Conservation (phyloP, 2,329 filamentous ascomycete species). For the Grosmannia serpens region DNA sequence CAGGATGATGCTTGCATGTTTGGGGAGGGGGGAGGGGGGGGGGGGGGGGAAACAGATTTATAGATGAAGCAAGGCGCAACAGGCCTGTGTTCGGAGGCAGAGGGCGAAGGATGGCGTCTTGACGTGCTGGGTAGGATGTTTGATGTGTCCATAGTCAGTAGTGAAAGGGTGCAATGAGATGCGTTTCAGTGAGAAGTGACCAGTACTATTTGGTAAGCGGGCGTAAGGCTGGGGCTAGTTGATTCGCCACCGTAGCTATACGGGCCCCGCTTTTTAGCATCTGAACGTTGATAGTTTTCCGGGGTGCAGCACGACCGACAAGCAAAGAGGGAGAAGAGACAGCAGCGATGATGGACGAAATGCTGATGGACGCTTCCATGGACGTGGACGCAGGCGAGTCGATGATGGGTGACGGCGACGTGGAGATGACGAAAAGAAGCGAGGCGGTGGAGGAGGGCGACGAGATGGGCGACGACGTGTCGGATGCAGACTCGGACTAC, state of each 20-base stretch:
- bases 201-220: neutral
- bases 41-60: neutral
- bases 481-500: constrained; percentile 29
- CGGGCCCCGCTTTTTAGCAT: neutral
- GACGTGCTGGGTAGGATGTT: neutral
- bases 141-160: neutral
- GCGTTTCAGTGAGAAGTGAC: neutral
- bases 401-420: neutral
- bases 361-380: neutral
- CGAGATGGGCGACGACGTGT: constrained; percentile 15
- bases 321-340: neutral
- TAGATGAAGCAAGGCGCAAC: neutral
- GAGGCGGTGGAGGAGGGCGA: constrained; percentile 13
- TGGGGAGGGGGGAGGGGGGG: neutral
- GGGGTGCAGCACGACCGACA: neutral
- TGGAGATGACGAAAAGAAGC: neutral
- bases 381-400: neutral
- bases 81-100: neutral
- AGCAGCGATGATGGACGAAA: neutral
- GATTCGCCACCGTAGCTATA: neutral
- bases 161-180: neutral
- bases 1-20: neutral
- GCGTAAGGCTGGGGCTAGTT: neutral
- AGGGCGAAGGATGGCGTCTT: neutral
- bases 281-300: neutral